phyloP scores from a whole-genome alignment of 2,329 filamentous ascomycete genomes.

The Aspergillus hiratsukae region DNA sequence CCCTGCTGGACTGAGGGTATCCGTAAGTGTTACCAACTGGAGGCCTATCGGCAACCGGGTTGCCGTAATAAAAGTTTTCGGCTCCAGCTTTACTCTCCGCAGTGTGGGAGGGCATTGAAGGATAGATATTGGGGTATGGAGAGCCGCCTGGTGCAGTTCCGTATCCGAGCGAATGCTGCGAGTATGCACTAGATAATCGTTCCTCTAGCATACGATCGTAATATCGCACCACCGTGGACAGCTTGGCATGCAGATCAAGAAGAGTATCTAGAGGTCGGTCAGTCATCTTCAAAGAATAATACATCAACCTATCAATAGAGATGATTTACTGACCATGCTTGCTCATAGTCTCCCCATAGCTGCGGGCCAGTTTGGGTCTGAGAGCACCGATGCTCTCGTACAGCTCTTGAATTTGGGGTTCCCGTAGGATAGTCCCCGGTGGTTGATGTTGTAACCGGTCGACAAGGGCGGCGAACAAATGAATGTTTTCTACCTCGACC shows the following conservation, averaged over 20 bases:
- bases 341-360: constrained; percentile 98
- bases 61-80: constrained; percentile 79
- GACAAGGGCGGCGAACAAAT: constrained; percentile 88
- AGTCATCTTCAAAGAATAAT: constrained; percentile 9
- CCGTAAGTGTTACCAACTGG: constrained; percentile 49
- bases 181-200: constrained; percentile 85
- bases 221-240: constrained; percentile 93
- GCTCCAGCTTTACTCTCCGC: constrained; percentile 50
- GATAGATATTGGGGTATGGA: constrained; percentile 62
- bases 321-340: constrained; percentile 70
- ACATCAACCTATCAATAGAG: neutral
- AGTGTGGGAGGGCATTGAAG: constrained; percentile 58
- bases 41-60: constrained; percentile 46
- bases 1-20: constrained; percentile 35
- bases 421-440: constrained; percentile 89
- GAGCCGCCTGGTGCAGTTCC: constrained; percentile 41
- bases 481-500: constrained; percentile 95
- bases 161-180: constrained; percentile 70
- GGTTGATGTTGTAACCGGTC: constrained; percentile 93
- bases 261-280: constrained; percentile 64
- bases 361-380: constrained; percentile 86
- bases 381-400: constrained; percentile 96
- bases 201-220: constrained; percentile 99
- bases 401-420: constrained; percentile 95
- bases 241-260: constrained; percentile 87